Conservation (phyloP, 169 alveolate species). For the Neospora caninum region DNA sequence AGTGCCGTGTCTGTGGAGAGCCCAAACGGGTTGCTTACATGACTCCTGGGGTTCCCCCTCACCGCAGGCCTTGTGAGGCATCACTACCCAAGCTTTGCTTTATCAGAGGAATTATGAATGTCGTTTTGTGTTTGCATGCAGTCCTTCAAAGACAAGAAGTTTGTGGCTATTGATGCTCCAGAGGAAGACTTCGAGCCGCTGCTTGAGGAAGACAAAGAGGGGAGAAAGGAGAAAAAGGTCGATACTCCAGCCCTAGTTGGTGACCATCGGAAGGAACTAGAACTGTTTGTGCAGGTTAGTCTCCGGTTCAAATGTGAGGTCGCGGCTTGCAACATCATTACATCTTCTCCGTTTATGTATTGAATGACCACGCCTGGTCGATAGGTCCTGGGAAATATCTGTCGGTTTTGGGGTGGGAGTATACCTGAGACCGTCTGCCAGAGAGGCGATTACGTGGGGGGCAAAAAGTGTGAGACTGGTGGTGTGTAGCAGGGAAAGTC, state of each 20-base stretch:
- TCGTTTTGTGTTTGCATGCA: not conserved
- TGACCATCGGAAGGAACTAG: conserved; percentile 68
- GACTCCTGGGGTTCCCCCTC: no score
- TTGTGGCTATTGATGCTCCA: conserved; percentile 71
- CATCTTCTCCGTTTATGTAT: not conserved
- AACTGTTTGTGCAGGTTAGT: conserved; percentile 73
- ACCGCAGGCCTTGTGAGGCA: no score
- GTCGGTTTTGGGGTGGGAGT: no score
- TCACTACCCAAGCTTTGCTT: no score
- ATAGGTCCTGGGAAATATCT: not conserved
- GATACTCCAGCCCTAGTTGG: conserved; percentile 68
- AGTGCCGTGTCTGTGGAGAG: no score
- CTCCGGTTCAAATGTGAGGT: not conserved
- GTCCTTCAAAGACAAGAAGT: conserved; percentile 68
- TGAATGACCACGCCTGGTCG: not conserved
- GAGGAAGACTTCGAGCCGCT: conserved; percentile 70
- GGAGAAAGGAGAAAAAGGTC: conserved; percentile 28
- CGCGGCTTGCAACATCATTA: no score
- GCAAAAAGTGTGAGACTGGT: no score
- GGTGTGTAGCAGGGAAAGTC: no score
- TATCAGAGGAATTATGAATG: no score
- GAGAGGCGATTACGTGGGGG: no score
- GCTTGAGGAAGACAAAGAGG: conserved; percentile 51
- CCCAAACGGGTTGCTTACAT: no score
- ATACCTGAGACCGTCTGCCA: no score